phyloP scores from a whole-genome alignment of 306 rosid species.

The Ormosia emarginata region DNA sequence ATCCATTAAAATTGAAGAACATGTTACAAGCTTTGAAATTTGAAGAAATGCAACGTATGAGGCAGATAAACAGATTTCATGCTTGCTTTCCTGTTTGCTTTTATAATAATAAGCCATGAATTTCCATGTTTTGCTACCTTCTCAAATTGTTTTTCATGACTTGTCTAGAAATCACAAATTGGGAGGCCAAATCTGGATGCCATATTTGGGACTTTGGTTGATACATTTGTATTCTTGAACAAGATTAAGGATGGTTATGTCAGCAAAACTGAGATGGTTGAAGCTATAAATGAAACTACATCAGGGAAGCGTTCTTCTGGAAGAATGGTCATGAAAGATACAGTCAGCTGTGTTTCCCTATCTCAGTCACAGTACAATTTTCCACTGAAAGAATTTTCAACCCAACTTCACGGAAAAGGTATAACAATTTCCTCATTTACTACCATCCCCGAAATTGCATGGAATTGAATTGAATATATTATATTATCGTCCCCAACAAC shows the following conservation, averaged over 20 bases:
- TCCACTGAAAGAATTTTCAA: too few species aligned
- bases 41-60: not conserved
- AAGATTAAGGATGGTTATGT: constrained; percentile 90
- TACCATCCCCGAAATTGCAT: too few species aligned
- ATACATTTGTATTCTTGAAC: constrained; percentile 91
- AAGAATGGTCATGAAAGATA: constrained; percentile 91
- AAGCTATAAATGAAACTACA: constrained; percentile 79
- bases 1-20: not conserved
- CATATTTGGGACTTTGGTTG: constrained; percentile 84
- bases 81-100: not conserved
- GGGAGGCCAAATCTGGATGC: constrained; percentile 78
- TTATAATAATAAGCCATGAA: constrained; percentile 11
- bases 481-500: too few species aligned
- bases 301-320: constrained; percentile 86
- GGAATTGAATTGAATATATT: too few species aligned
- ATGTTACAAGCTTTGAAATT: not conserved
- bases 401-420: too few species aligned
- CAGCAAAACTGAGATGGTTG: constrained; percentile 91
- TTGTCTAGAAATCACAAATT: constrained; percentile 56
- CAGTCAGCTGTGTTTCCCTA: constrained; percentile 66
- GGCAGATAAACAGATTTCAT: not conserved
- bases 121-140: constrained; percentile 1
- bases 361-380: too few species aligned
- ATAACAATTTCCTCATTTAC: too few species aligned
- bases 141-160: constrained; percentile 44